These are phyloP conservation scores for Picea glauca DNA, from an alignment of 75 land plant species.

Conservation along the genomic window DNA sequence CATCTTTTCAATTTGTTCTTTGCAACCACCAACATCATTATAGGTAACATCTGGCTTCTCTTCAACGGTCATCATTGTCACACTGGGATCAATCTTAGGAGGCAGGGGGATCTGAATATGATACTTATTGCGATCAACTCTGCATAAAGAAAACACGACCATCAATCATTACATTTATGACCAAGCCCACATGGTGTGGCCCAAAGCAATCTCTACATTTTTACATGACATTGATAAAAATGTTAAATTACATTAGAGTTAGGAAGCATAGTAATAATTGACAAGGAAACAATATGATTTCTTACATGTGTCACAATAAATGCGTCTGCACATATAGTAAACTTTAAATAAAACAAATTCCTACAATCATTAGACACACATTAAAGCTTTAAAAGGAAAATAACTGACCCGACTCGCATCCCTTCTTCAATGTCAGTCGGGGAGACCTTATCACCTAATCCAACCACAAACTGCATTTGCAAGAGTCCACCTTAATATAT, in stretches of 20 bases:
- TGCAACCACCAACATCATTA: constrained; percentile 99
- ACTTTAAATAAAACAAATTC: too few relatives aligned
- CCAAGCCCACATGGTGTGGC: too few relatives aligned
- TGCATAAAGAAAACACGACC: constrained; percentile 16
- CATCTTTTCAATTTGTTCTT: constrained; percentile 99
- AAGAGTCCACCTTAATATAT: not conserved
- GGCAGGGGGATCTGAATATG: constrained; percentile 98
- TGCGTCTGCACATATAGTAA: too few relatives aligned
- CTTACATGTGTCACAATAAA: too few relatives aligned
- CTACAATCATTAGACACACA: too few relatives aligned
- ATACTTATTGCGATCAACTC: constrained; percentile 97
- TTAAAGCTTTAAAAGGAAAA: not conserved
- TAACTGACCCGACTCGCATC: constrained; percentile 97
- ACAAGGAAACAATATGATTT: too few relatives aligned
- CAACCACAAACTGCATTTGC: constrained; percentile 87
- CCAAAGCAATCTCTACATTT: too few relatives aligned
- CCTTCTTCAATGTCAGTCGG: constrained; percentile 99
- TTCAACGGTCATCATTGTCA: constrained; percentile 99
- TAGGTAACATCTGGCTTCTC: constrained; percentile 99
- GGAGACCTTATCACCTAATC: constrained; percentile 94
- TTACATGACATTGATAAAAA: too few relatives aligned
- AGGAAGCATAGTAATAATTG: too few relatives aligned
- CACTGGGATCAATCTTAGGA: constrained; percentile 99
- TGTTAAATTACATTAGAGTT: too few relatives aligned
- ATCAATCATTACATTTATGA: too few relatives aligned